Base-by-base conservation (phyloP, 768 basidiomycete genomes). In the Panus rudis region DNA sequence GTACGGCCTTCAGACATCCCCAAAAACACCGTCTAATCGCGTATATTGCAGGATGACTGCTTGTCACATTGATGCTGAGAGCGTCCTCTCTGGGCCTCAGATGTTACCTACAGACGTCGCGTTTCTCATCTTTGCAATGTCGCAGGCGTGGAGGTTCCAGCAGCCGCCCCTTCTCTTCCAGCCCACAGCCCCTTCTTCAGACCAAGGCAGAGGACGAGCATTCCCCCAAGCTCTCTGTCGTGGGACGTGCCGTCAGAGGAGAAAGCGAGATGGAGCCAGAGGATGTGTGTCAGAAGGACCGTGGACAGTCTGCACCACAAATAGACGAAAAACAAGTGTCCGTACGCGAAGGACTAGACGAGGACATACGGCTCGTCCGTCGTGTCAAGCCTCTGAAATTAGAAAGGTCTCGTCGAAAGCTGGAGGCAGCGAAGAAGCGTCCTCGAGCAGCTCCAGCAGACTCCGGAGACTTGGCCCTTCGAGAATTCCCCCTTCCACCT, bases 51-150 rank as follows among this genome's bases (percentile, higher is more conserved):
- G 83, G 73, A 85, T 87, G 84, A 81, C 72, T 81, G 77, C 69
- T 71, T 67, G 66, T 64, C 63, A 58, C 66, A 79, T 84, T 79
- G 75, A 89, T 88, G 85, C 76, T 85, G 67, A 78, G 78, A 79
- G 83, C 76, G 78, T 83, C 81, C 76, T 79, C 76, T 71, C 73
- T 72, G 75, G 79, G 78, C 76, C 73, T 76, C 70, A 68, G 62
- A 69, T 62, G 66, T 62, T 59, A 57, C 56, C 63, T 60, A 51
- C 61, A 63, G 50, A 61, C 64, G 59, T 59, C 57, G 52, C 54
- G 60, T 56, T 55, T 30, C 47, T 38, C 43, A 30, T 41, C 44
- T 34, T 43, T 30, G 32, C 42, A 45, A 41, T 40, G 42, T 47
- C 43, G 14, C 23, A 26, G 30, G 28, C 11, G 22, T 35, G 30